These are phyloP conservation scores for Thielaviopsis musarum DNA, from an alignment of 2,329 filamentous ascomycete genomes.

Conservation along the genomic window DNA sequence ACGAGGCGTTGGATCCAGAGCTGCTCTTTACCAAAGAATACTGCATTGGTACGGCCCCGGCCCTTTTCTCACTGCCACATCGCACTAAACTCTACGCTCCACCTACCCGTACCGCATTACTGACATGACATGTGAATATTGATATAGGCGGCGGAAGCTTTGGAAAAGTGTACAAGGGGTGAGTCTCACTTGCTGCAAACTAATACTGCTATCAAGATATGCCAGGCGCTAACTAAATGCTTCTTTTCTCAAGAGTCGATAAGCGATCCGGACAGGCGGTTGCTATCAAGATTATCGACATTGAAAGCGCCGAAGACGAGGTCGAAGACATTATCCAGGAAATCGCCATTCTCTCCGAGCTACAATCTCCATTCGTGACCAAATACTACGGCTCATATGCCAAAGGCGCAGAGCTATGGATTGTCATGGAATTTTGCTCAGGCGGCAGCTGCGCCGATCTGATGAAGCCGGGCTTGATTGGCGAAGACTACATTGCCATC, in stretches of 20 bases:
- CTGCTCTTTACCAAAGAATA: constrained; percentile 85
- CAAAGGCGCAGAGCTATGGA: constrained; percentile 95
- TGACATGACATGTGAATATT: constrained; percentile 8
- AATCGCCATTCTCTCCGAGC: constrained; percentile 83
- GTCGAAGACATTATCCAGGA: constrained; percentile 97
- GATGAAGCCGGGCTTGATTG: constrained; percentile 81
- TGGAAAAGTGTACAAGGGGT: constrained; percentile 98
- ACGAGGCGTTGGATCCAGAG: constrained; percentile 62
- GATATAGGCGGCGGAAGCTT: constrained; percentile 79
- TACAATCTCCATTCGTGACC: constrained; percentile 89
- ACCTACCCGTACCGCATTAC: constrained; percentile 15
- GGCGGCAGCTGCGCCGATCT: constrained; percentile 91
- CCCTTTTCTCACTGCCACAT: constrained; percentile 9
- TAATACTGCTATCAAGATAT: neutral
- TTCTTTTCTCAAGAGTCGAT: constrained; percentile 49
- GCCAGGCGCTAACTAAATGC: neutral
- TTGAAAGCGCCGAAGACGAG: constrained; percentile 97
- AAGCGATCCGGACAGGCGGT: constrained; percentile 85
- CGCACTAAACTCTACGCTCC: constrained; percentile 7
- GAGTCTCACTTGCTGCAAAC: constrained; percentile 16
- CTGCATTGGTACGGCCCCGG: constrained; percentile 51
- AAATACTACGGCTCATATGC: constrained; percentile 95
- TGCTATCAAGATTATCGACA: constrained; percentile 96
- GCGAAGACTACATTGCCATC: constrained; percentile 82
- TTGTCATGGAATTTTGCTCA: constrained; percentile 94